Base-by-base conservation (phyloP, 805 yeast species). In the Saturnispora mendoncae region DNA sequence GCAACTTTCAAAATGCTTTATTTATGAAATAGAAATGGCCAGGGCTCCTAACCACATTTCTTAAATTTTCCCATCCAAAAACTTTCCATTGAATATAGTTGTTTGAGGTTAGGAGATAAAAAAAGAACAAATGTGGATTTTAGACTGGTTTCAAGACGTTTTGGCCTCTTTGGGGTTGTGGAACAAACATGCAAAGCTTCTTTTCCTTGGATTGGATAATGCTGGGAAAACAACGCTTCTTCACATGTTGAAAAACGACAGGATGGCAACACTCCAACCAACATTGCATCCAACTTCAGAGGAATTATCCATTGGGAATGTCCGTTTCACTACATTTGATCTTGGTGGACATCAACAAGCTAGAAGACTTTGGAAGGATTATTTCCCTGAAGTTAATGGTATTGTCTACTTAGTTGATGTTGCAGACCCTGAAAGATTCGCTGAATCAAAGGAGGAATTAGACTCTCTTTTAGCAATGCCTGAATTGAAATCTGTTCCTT, bases 301-400 rank as follows among this genome's bases (percentile, higher is more conserved):
- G 66, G 99, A 92, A 63, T 75, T 92, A 56, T 88, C 97, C 47
- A 92, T 92, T 55, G 98, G 97, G 53, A 82, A 84, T 53, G 94
- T 90, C 48, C 81, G 90, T 63, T 92, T 92, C 74, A 92, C 99
- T 46, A 92, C 99, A 23, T 92, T 92, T 56, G 99, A 92, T 64
- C 74, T 92, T 54, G 99, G 99, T 66, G 99, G 99, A 33, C 99
- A 92, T 70, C 81, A 77, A 64, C 97, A 90, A 68, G 97, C 99
- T 38, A 88, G 99, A 69, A 86, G 98, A 68, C 78, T 92, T 60
- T 92, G 99, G 99, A 88, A 88, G 62, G 97, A 92, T 64, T 92
- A 92, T 65, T 92, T 92, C 81, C 99, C 99, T 45, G 99, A 92
- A 68, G 99, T 92, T 38, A 84, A 87, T 64, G 98, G 97, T 43